Percentiles rank a stretch among this genome's conserved stretches.
Conservation (phyloP, 2,329 filamentous ascomycete genomes). For the Ustulina deusta region DNA sequence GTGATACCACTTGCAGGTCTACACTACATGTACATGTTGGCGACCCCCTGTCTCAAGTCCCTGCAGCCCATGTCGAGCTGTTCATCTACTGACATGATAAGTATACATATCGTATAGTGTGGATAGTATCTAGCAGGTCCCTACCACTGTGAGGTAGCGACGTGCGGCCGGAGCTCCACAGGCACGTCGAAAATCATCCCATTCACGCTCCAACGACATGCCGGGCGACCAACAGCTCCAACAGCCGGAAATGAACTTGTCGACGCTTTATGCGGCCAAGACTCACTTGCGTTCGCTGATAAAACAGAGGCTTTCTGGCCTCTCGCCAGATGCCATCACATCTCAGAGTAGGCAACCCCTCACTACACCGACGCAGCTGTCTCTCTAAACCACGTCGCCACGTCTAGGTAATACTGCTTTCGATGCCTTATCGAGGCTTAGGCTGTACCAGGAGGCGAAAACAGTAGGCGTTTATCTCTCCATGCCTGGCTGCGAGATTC, state of each 20-base stretch:
- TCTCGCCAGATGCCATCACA: conserved; percentile 72
- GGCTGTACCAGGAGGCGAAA: conserved; percentile 79
- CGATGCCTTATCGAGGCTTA: conserved; percentile 72
- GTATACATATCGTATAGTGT: not conserved
- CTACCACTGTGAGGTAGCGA: not conserved
- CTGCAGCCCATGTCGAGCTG: conserved; percentile 7
- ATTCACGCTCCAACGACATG: conserved; percentile 38
- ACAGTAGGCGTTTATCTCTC: conserved; percentile 90
- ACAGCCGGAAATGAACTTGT: conserved; percentile 48
- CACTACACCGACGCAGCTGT: not conserved
- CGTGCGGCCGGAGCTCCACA: conserved; percentile 15
- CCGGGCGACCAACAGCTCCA: conserved; percentile 39
- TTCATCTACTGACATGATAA: not conserved
- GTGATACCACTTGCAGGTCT: conserved; percentile 21
- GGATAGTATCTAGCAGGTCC: not conserved
- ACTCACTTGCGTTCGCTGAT: conserved; percentile 79
- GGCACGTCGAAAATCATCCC: conserved; percentile 5
- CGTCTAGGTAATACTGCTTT: conserved; percentile 72
- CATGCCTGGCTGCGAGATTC: conserved; percentile 89
- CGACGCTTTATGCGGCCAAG: conserved; percentile 74
- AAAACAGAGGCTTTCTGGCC: conserved; percentile 71
- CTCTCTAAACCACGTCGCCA: conserved; percentile 23
- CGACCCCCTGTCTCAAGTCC: conserved; percentile 12
- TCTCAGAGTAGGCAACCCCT: conserved; percentile 73
- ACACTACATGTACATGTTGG: too few species aligned